Conservation (phyloP, 2,329 filamentous ascomycete genomes). For the Hypocreales sp. region DNA sequence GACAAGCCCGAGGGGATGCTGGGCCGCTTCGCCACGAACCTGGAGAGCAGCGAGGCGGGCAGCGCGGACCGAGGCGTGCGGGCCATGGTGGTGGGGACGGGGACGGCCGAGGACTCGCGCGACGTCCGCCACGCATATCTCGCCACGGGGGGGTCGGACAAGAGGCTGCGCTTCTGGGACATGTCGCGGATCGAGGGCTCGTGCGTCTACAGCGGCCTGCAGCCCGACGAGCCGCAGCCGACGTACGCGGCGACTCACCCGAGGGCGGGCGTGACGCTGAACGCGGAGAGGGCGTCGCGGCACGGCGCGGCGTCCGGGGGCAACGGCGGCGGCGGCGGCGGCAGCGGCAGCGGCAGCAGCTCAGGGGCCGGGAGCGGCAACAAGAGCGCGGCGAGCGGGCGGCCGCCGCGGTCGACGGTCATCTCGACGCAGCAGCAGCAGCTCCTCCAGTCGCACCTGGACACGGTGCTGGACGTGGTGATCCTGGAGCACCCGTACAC, state of each 20-base stretch:
- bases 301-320: slow-evolving; percentile 11
- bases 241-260: slow-evolving; percentile 52
- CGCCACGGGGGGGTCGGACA: slow-evolving; percentile 76
- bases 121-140: slow-evolving; percentile 71
- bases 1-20: slow-evolving; percentile 80
- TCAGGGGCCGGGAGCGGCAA: slow-evolving; percentile 14
- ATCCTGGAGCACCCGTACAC: slow-evolving; percentile 78
- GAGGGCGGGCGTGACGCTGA: slow-evolving; percentile 45
- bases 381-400: slow-evolving; percentile 12
- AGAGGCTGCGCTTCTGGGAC: slow-evolving; percentile 91
- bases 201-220: slow-evolving; percentile 63
- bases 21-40: slow-evolving; percentile 61
- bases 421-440: slow-evolving; percentile 81
- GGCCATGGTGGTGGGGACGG: slow-evolving; percentile 58
- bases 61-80: slow-evolving; percentile 53
- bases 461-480: slow-evolving; percentile 77
- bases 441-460: slow-evolving; percentile 71
- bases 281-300: slow-evolving; percentile 44
- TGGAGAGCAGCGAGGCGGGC: slow-evolving; percentile 43
- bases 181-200: slow-evolving; percentile 64
- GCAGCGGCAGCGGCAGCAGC: slow-evolving; percentile 11
- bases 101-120: slow-evolving; percentile 52
- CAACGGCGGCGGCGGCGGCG: neutral
- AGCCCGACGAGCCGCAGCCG: slow-evolving; percentile 54
- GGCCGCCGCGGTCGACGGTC: slow-evolving; percentile 61